Base-by-base conservation (phyloP, 176 grass and related monocot species). In the Dactylis glomerata region DNA sequence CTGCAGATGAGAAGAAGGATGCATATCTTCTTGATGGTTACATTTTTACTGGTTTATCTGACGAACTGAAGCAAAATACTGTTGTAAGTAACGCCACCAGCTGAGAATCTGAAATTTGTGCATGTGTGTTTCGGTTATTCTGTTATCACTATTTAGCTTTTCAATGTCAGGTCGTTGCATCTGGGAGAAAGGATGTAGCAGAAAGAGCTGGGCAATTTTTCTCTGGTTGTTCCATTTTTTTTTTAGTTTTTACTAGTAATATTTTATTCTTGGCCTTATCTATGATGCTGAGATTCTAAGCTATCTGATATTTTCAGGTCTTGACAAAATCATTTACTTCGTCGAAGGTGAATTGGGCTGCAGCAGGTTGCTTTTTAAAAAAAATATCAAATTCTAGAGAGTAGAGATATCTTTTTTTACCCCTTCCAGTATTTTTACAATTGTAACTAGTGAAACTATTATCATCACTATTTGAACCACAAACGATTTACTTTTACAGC, bases 331-430 rank as follows among this genome's bases (percentile, higher is more conserved):
- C 24, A 19, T 87, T 88, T 91, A 90, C 69, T 88, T 86, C 69
- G 89, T 86, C 45, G 86, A 92, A 84, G 88, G 90, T 95, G 95
- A 95, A 93, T 67, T 86, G 83, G 86, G 95, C 78, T 74, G 54
- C 30, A 88, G 86, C 88, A 98, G 95, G 95, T 98, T 90, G 30
- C 32, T 42, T 77, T 85, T 75, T 28, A 14, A 6, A 10, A 57
- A 19, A 61, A 61, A n/a, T 27, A 63, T 63, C 28, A 64, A 65
- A 45, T 76, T 17, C 47, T 1, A 51, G 59, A 80, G 75, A 33
- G 28, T 67, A 9, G 75, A 76, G 15, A 68, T 37, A 38, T 71
- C 79, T 34, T 58, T n/a, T 82, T 64, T 33, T 76, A 14, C 31
- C 16, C 73, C 22, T 68, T 33, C 20, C 63, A 87, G 3, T 77